Evolutionary conservation across 345 rosid genomes (phyloP).

Genomic region (Eucalyptus sp.): DNA sequence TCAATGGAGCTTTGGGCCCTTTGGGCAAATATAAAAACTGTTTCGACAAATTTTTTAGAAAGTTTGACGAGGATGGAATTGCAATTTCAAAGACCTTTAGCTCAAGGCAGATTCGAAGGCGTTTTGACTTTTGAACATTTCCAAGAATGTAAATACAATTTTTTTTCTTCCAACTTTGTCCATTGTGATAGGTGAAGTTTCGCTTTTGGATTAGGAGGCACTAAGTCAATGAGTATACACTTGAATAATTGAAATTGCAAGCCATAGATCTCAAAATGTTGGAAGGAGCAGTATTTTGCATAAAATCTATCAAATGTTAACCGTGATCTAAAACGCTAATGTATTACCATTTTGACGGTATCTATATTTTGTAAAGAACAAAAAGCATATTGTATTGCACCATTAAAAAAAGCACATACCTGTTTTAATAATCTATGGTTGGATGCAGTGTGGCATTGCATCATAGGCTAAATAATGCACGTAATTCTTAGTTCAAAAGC

Average conservation of each 20-base stretch:
- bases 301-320: neutral
- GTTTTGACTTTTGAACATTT: rapidly evolving
- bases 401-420: neutral
- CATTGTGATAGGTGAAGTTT: too few relatives aligned
- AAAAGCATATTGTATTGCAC: neutral
- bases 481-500: too few relatives aligned
- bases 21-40: too few relatives aligned
- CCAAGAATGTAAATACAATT: too few relatives aligned
- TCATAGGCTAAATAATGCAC: neutral
- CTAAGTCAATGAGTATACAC: neutral
- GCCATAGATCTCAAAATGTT: neutral
- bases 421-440: neutral
- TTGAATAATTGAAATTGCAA: neutral
- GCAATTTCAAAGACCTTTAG: too few relatives aligned
- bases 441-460: rapidly evolving
- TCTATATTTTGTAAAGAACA: neutral
- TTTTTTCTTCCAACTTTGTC: too few relatives aligned
- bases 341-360: neutral
- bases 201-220: neutral
- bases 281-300: neutral
- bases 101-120: rapidly evolving
- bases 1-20: too few relatives aligned
- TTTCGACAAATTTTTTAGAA: too few relatives aligned
- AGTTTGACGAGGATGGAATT: too few relatives aligned
- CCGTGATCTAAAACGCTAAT: neutral